Percentiles rank a stretch among this genome's conserved stretches.
phyloP scores from a whole-genome alignment of 495 filamentous ascomycete genomes.

The Hyaloscypha hepaticicola region DNA sequence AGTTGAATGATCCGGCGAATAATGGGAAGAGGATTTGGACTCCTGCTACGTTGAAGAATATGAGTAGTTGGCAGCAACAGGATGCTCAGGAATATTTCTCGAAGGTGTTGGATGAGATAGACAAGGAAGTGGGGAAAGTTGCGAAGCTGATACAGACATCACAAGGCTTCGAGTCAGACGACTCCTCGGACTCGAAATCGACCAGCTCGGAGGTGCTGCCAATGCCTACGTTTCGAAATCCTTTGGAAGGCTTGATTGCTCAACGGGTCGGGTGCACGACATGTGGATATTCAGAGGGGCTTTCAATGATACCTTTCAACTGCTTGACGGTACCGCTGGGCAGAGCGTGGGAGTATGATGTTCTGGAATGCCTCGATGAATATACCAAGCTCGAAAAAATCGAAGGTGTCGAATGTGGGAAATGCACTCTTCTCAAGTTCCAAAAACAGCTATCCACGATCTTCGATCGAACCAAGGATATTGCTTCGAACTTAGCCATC shows the following conservation, averaged over 20 bases:
- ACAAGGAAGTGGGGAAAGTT: conserved; percentile 61
- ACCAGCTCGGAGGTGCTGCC: conserved; percentile 30
- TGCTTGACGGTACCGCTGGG: conserved; percentile 85
- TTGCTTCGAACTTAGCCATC: conserved; percentile 14
- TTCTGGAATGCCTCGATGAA: conserved; percentile 77
- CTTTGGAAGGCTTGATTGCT: conserved; percentile 83
- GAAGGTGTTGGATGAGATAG: conserved; percentile 82
- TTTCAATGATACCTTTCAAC: conserved; percentile 89
- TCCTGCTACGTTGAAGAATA: conserved; percentile 71
- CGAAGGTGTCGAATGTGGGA: conserved; percentile 84
- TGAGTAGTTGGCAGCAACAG: conserved; percentile 94
- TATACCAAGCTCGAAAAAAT: conserved; percentile 85
- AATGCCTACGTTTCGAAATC: conserved; percentile 42
- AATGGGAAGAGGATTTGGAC: conserved; percentile 76
- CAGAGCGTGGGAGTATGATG: conserved; percentile 51
- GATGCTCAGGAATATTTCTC: conserved; percentile 98
- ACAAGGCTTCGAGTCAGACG: conserved; percentile 37
- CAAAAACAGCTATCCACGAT: conserved; percentile 40
- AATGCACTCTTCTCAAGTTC: conserved; percentile 72
- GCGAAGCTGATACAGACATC: conserved; percentile 16
- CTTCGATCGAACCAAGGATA: conserved; percentile 30
- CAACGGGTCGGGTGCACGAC: conserved; percentile 85
- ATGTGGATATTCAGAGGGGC: conserved; percentile 83
- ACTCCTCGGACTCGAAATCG: conserved; percentile 1
- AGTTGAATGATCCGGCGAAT: conserved; percentile 64